Conservation (phyloP, 2,329 filamentous ascomycete species). For the Coniosporium tulheliwenetii region DNA sequence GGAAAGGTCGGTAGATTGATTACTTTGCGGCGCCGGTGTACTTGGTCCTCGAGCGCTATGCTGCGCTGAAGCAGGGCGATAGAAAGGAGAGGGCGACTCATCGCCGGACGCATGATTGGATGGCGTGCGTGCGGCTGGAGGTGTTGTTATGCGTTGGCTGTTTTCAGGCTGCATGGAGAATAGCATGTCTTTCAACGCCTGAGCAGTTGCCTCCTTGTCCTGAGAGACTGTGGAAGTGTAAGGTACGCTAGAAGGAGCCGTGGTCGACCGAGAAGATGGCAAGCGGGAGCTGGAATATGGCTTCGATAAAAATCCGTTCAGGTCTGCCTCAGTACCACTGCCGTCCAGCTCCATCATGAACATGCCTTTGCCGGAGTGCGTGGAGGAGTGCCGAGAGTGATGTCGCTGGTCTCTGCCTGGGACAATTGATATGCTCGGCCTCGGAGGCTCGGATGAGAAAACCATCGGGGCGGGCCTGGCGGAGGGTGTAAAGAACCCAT, state of each 20-base stretch:
- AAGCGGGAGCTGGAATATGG: conserved; percentile 2
- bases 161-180: conserved; percentile 13
- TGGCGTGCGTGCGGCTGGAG: background rate
- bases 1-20: conserved; percentile 7
- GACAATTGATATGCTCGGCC: conserved; percentile 9
- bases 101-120: background rate
- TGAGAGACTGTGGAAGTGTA: conserved; percentile 17
- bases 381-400: conserved; percentile 26
- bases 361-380: conserved; percentile 36
- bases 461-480: background rate
- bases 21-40: conserved; percentile 1
- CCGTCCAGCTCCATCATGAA: conserved; percentile 57
- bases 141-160: too few species aligned
- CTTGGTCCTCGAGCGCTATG: conserved; percentile 14
- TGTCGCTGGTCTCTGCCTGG: conserved; percentile 16
- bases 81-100: conserved; percentile 22
- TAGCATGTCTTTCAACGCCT: conserved; percentile 28
- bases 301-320: too few species aligned
- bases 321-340: conserved; percentile 19
- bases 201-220: conserved; percentile 33
- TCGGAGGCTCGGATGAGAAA: conserved; percentile 15
- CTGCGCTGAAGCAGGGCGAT: conserved; percentile 14
- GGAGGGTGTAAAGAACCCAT: conserved; percentile 37
- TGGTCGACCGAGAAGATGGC: conserved; percentile 14
- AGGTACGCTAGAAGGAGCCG: conserved; percentile 15